Evolutionary conservation across 2,329 filamentous ascomycete species (phyloP).

Genomic region (Ceratocystiopsis sp.): DNA sequence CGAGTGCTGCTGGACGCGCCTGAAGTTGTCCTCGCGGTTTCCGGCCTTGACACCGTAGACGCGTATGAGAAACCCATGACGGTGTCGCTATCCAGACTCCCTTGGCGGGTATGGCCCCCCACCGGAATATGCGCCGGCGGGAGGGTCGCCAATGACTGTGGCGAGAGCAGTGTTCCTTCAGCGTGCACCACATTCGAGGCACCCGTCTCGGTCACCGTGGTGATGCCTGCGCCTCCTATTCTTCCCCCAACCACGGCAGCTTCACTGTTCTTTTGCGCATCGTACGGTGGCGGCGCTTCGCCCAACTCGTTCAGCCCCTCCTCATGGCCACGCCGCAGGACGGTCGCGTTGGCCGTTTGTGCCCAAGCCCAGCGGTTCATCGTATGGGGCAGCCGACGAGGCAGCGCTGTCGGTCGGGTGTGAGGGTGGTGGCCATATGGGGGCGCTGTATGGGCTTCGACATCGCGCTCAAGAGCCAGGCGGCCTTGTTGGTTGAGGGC

Average conservation of each 20-base stretch:
- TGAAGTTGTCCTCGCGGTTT: too few relatives aligned
- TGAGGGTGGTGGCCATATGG: background rate
- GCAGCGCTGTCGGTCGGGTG: background rate
- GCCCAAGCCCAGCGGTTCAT: conserved; percentile 8
- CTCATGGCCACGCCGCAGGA: background rate
- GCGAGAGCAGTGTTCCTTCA: too few relatives aligned
- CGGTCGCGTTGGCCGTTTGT: background rate
- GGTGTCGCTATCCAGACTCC: too few relatives aligned
- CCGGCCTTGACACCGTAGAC: too few relatives aligned
- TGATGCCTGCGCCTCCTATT: background rate
- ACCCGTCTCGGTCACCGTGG: too few relatives aligned
- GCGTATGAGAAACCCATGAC: too few relatives aligned
- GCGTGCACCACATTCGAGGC: too few relatives aligned
- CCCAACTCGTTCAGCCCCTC: conserved; percentile 14
- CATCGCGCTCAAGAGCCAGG: conserved; percentile 4
- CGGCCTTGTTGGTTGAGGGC: conserved; percentile 5
- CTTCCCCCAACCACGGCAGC: background rate
- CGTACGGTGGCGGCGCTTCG: conserved; percentile 14
- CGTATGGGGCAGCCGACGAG: background rate
- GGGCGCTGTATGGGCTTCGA: background rate
- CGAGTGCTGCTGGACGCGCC: too few relatives aligned
- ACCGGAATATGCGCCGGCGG: too few relatives aligned
- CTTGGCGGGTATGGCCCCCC: too few relatives aligned
- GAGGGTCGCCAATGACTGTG: too few relatives aligned
- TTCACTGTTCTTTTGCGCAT: background rate